phyloP scores from a whole-genome alignment of 306 rosid species.

The Lagenaria siceraria region DNA sequence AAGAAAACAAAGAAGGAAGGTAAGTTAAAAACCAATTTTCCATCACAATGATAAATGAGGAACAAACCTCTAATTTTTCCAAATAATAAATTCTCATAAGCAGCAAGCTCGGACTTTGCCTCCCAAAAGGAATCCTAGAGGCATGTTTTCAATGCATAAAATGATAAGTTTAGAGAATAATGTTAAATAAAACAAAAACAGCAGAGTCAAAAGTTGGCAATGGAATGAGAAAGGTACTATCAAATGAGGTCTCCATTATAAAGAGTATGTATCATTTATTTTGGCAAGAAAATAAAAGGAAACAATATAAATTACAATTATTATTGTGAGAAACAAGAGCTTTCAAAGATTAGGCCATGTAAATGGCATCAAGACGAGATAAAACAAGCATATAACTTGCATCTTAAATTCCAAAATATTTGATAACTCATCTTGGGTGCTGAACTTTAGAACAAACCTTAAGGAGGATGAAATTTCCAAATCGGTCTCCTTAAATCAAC shows the following conservation, averaged over 20 bases:
- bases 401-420: background rate
- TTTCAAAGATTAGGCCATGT: background rate
- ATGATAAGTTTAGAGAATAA: background rate
- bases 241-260: background rate
- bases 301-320: background rate
- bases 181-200: background rate
- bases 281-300: background rate
- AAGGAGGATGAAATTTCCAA: too few relatives aligned
- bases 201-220: background rate
- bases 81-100: constrained; percentile 45
- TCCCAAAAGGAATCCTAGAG: constrained; percentile 48
- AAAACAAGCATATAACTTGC: background rate
- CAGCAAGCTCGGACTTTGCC: constrained; percentile 43
- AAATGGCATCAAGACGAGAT: background rate
- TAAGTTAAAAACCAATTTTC: background rate
- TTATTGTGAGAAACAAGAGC: background rate
- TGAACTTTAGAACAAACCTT: too few relatives aligned
- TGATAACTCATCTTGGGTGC: too few relatives aligned
- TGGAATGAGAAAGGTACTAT: background rate
- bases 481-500: too few relatives aligned
- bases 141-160: constrained; percentile 7
- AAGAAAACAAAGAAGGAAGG: background rate
- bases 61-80: constrained; percentile 67
- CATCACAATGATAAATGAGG: background rate
- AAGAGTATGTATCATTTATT: background rate